Conservation (phyloP, 106 monocot genomes). For the Triglochin maritima region DNA sequence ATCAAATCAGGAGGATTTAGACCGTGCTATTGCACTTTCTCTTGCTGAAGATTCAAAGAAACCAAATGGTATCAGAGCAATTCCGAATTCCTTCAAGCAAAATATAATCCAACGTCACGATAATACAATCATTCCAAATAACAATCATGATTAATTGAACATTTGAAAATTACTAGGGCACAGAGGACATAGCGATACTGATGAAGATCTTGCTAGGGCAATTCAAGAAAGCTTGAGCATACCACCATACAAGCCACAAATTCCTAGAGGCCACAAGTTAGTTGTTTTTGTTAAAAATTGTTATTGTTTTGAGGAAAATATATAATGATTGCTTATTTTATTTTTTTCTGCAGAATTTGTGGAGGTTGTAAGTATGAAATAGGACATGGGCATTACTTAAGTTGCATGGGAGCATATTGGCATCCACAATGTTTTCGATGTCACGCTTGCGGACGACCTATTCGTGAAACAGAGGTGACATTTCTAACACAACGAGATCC, state of each 20-base stretch:
- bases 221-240: conserved; percentile 50
- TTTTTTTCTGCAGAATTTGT: conserved; percentile 43
- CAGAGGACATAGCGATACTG: conserved; percentile 29
- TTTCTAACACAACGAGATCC: no score
- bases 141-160: background rate
- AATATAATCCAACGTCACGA: background rate
- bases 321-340: background rate
- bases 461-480: conserved; percentile 72
- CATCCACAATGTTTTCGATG: conserved; percentile 90
- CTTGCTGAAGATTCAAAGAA: conserved; percentile 69
- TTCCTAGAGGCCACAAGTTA: conserved; percentile 62
- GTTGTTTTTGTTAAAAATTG: background rate
- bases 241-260: conserved; percentile 29
- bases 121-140: background rate
- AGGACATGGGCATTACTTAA: conserved; percentile 88
- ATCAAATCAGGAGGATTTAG: conserved; percentile 78
- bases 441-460: conserved; percentile 42
- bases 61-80: conserved; percentile 27
- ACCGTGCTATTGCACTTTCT: conserved; percentile 79
- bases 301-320: background rate
- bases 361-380: conserved; percentile 82
- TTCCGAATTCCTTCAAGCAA: background rate
- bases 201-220: conserved; percentile 58
- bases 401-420: conserved; percentile 91
- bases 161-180: conserved; percentile 10